phyloP scores from a whole-genome alignment of 495 filamentous ascomycete species.

The Penicillium arizonense region DNA sequence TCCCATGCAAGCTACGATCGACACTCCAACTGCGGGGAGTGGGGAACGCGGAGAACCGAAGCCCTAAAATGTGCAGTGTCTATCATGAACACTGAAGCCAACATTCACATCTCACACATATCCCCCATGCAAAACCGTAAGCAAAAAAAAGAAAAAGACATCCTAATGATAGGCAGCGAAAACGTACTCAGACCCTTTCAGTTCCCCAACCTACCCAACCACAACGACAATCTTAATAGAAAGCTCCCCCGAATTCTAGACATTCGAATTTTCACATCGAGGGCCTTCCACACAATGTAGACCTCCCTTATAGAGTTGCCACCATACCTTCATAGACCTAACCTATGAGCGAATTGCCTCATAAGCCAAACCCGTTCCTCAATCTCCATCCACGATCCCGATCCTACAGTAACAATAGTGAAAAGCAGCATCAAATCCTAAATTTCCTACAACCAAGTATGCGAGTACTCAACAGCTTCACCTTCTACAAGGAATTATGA shows the following conservation, averaged over 20 bases:
- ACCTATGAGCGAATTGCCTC: too few species aligned
- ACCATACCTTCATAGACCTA: constrained; percentile 18
- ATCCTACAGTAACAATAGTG: not conserved
- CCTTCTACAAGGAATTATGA: too few species aligned
- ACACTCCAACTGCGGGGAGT: constrained; percentile 12
- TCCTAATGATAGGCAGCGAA: constrained; percentile 56
- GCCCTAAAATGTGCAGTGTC: not conserved
- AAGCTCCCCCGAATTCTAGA: too few species aligned
- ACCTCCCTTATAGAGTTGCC: constrained; percentile 45
- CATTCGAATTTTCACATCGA: constrained; percentile 56
- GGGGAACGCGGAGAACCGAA: constrained; percentile 5
- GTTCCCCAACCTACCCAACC: too few species aligned
- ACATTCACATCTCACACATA: not conserved
- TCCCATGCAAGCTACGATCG: not conserved
- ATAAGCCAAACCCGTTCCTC: too few species aligned
- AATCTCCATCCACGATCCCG: constrained; percentile 10
- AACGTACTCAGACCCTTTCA: constrained; percentile 31
- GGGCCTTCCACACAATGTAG: constrained; percentile 48
- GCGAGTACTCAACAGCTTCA: too few species aligned
- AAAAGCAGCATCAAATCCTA: too few species aligned
- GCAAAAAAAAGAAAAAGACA: constrained; percentile 25
- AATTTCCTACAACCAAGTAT: too few species aligned
- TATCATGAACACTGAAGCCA: too few species aligned
- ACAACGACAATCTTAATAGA: too few species aligned
- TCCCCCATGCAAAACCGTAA: not conserved